Percentiles rank a stretch among this genome's conserved stretches.
Evolutionary conservation across 73 alveolate genomes (phyloP).

Genomic region (Halteria grandinella): DNA sequence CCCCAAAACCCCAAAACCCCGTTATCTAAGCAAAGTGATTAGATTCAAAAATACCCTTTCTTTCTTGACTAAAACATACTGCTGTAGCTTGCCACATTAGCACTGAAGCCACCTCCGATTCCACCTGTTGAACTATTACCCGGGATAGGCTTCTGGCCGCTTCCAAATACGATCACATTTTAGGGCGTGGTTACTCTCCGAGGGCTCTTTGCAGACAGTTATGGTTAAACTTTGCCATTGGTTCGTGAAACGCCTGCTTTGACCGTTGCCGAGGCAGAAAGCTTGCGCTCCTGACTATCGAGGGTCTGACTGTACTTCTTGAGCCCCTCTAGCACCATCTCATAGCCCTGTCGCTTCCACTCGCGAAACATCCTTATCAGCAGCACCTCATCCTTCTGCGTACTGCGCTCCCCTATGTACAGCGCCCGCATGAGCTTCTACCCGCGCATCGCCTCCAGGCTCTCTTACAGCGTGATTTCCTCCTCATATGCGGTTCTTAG

Average conservation of each 20-base stretch:
- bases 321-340: slow-evolving; percentile 50
- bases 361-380: slow-evolving; percentile 51
- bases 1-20: too few species aligned
- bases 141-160: slow-evolving; percentile 13
- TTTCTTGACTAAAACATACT: too few species aligned
- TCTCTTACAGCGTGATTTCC: slow-evolving; percentile 28
- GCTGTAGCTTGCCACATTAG: not conserved
- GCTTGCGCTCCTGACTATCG: slow-evolving; percentile 14
- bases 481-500: slow-evolving; percentile 42
- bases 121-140: slow-evolving; percentile 3
- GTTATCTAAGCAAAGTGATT: too few species aligned
- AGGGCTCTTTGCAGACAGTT: too few species aligned
- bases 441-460: slow-evolving; percentile 29
- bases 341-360: slow-evolving; percentile 50
- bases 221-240: too few species aligned
- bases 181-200: not conserved
- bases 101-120: slow-evolving; percentile 9
- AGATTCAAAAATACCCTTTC: too few species aligned
- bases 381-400: slow-evolving; percentile 38
- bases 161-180: not conserved
- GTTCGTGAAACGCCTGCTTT: not conserved
- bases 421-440: slow-evolving; percentile 43
- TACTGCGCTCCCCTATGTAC: slow-evolving; percentile 6
- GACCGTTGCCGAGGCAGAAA: not conserved
- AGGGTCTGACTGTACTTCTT: slow-evolving; percentile 54